Evolutionary conservation across 495 filamentous ascomycete genomes (phyloP).

Genomic region (Penicillium robsamsonii): DNA sequence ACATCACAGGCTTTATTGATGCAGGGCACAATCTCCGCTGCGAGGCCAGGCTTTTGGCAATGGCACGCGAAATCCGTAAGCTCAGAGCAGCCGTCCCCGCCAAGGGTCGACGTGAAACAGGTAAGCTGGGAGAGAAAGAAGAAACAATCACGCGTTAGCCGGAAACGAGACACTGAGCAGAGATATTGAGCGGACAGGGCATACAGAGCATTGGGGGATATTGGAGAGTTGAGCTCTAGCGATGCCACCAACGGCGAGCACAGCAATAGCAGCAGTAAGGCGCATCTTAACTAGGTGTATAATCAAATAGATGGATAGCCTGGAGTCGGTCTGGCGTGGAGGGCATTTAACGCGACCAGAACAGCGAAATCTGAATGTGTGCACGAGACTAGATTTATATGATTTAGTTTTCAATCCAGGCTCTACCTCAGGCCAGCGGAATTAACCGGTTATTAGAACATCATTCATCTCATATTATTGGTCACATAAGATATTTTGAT

Average conservation of each 20-base stretch:
- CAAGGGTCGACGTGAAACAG: constrained; percentile 3
- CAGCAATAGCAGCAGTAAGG: constrained; percentile 4
- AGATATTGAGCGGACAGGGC: constrained; percentile 3
- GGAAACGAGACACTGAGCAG: not conserved
- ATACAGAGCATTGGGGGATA: constrained; percentile 10
- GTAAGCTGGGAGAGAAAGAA: constrained; percentile 7
- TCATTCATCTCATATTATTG: constrained; percentile 1
- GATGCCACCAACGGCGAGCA: constrained; percentile 2
- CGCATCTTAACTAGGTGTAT: constrained; percentile 6
- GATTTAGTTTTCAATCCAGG: constrained; percentile 4
- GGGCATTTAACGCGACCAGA: not conserved
- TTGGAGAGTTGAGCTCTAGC: constrained; percentile 7
- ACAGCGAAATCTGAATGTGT: constrained; percentile 4
- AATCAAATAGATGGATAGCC: constrained; percentile 5
- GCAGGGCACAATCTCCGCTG: constrained; percentile 7
- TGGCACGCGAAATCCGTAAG: constrained; percentile 9
- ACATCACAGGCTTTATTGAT: constrained; percentile 9
- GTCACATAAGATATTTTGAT: not conserved
- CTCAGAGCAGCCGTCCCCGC: constrained; percentile 6
- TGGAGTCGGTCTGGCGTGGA: constrained; percentile 2
- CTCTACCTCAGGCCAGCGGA: constrained; percentile 1
- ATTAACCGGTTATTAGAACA: constrained; percentile 5
- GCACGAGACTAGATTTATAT: constrained; percentile 11
- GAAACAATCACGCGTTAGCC: constrained; percentile 5
- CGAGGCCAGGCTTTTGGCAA: constrained; percentile 10